These are phyloP conservation scores for Quillaja saponaria DNA, from an alignment of 306 rosid genomes.

Conservation along the genomic window DNA sequence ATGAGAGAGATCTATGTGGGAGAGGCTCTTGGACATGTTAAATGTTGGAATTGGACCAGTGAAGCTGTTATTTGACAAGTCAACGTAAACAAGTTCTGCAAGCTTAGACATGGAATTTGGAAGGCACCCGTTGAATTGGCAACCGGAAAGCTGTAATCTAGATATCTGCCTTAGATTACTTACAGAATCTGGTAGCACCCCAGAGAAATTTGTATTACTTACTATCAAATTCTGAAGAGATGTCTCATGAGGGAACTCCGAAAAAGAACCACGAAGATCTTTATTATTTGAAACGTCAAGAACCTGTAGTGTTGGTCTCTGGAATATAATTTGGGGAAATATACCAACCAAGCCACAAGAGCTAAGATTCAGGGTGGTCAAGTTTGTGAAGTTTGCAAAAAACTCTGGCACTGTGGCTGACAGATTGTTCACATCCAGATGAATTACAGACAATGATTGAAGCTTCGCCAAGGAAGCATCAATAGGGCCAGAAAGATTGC, in stretches of 20 bases:
- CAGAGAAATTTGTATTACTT: slow-evolving; percentile 30
- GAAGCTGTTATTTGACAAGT: slow-evolving; percentile 35
- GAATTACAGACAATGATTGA: slow-evolving; percentile 27
- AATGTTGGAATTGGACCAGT: slow-evolving; percentile 45
- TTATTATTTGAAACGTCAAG: slow-evolving; percentile 34
- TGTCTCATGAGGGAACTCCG: slow-evolving; percentile 28
- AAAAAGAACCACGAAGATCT: slow-evolving; percentile 32
- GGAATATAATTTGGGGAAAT: slow-evolving; percentile 37
- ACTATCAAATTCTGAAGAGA: slow-evolving; percentile 14
- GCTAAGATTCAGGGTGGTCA: slow-evolving; percentile 15
- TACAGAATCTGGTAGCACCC: slow-evolving; percentile 26
- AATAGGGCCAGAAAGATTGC: slow-evolving; percentile 41
- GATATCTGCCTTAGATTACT: slow-evolving; percentile 29
- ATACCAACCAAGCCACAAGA: slow-evolving; percentile 18
- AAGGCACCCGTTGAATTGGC: slow-evolving; percentile 34
- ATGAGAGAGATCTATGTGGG: slow-evolving; percentile 19
- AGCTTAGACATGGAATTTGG: slow-evolving; percentile 33
- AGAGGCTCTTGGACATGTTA: slow-evolving; percentile 30
- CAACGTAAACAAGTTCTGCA: slow-evolving; percentile 32
- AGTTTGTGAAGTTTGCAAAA: slow-evolving; percentile 28
- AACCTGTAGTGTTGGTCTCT: slow-evolving; percentile 22
- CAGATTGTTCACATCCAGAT: slow-evolving; percentile 26
- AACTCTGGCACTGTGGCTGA: slow-evolving; percentile 32
- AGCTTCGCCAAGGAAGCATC: slow-evolving; percentile 22
- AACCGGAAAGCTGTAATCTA: slow-evolving; percentile 25